Evolutionary conservation across 805 yeast species (phyloP).

Genomic region (Lachancea meyersii): DNA sequence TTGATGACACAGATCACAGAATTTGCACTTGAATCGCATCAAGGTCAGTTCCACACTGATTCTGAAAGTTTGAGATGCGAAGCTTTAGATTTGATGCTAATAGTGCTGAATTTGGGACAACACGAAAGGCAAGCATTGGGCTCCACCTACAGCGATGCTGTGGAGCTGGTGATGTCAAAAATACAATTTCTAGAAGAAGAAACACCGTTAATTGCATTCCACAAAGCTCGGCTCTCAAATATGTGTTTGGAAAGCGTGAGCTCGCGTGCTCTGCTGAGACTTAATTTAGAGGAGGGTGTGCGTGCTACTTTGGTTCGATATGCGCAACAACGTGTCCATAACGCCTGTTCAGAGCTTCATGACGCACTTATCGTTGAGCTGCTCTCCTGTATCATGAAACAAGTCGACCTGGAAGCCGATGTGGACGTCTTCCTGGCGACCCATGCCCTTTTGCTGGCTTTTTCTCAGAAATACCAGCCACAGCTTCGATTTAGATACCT

Average conservation of each 20-base stretch:
- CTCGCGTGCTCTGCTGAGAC: slow-evolving; percentile 14
- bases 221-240: slow-evolving; percentile 19
- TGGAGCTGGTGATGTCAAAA: slow-evolving; percentile 10
- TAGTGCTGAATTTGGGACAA: slow-evolving; percentile 18
- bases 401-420: neutral
- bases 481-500: slow-evolving; percentile 21
- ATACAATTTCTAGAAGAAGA: neutral
- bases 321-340: neutral
- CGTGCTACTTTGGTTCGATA: slow-evolving; percentile 3
- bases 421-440: slow-evolving; percentile 8
- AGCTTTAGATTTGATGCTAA: slow-evolving; percentile 22
- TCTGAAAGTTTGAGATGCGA: slow-evolving; percentile 5
- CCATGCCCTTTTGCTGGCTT: slow-evolving; percentile 11
- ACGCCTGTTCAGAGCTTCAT: neutral
- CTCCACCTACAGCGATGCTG: slow-evolving; percentile 11
- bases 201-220: slow-evolving; percentile 5
- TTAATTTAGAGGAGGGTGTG: neutral
- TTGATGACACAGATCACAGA: slow-evolving; percentile 12
- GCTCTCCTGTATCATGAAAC: slow-evolving; percentile 12
- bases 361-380: slow-evolving; percentile 13
- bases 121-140: slow-evolving; percentile 15
- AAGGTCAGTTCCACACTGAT: neutral
- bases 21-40: neutral
- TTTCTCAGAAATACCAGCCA: slow-evolving; percentile 15
- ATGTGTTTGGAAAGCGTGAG: slow-evolving; percentile 17